Evolutionary conservation across 2,329 filamentous ascomycete species (phyloP).

Genomic region (Exophiala viscosa): DNA sequence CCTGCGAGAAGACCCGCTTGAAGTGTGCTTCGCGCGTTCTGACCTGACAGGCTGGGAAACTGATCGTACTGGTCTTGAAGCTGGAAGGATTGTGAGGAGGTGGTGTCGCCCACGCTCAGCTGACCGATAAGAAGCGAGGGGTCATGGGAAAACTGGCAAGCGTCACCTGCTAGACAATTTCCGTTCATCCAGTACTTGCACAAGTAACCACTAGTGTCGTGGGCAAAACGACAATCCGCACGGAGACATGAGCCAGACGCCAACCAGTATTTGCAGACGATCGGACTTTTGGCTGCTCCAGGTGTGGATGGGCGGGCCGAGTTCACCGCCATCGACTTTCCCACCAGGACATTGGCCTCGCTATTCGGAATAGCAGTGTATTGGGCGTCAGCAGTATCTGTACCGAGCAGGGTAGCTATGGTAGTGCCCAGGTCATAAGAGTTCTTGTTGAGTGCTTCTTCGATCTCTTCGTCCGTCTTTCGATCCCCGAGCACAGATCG

Average conservation of each 20-base stretch:
- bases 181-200: conserved; percentile 99
- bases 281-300: conserved; percentile 72
- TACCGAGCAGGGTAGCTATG: conserved; percentile 75
- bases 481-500: conserved; percentile 88
- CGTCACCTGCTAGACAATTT: conserved; percentile 87
- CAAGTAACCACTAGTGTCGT: conserved; percentile 90
- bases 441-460: conserved; percentile 80
- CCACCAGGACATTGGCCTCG: conserved; percentile 68
- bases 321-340: conserved; percentile 80
- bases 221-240: conserved; percentile 94
- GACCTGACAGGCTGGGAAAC: conserved; percentile 67
- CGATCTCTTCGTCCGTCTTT: conserved; percentile 89
- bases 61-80: conserved; percentile 73
- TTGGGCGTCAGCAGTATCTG: conserved; percentile 45
- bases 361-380: conserved; percentile 50
- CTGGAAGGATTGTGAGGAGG: conserved; percentile 63
- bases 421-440: conserved; percentile 92
- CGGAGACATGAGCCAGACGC: conserved; percentile 93
- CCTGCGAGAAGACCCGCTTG: conserved; percentile 39
- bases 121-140: conserved; percentile 73
- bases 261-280: conserved; percentile 96
- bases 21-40: conserved; percentile 36
- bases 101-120: conserved; percentile 64
- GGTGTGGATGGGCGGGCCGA: conserved; percentile 71
- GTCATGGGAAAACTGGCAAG: conserved; percentile 96